Evolutionary conservation across 495 filamentous ascomycete species (phyloP).

Genomic region (Daldinia bambusicola): DNA sequence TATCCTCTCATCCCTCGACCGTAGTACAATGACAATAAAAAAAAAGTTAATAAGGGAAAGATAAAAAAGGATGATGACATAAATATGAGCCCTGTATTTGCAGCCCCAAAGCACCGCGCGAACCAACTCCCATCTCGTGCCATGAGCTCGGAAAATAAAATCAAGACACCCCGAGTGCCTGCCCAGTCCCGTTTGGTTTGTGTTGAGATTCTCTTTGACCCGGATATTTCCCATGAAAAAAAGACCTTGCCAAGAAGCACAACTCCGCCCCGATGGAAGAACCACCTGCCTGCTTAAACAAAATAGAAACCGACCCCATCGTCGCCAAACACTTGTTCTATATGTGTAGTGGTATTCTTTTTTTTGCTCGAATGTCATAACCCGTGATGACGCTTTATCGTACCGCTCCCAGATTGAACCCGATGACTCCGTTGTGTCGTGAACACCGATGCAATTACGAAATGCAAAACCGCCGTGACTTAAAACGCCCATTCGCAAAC

Average conservation of each 20-base stretch:
- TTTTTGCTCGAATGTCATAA: slow-evolving; percentile 50
- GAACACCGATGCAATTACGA: slow-evolving; percentile 54
- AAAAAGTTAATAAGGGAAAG: slow-evolving; percentile 9
- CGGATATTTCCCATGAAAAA: slow-evolving; percentile 48
- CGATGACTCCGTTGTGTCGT: slow-evolving; percentile 51
- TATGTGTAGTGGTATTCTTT: slow-evolving; percentile 51
- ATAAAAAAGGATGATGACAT: slow-evolving; percentile 34
- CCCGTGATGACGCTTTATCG: slow-evolving; percentile 52
- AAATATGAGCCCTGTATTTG: slow-evolving; percentile 52
- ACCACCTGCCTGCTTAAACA: slow-evolving; percentile 48
- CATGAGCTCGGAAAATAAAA: slow-evolving; percentile 47
- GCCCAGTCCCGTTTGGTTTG: slow-evolving; percentile 46
- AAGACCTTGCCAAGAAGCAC: slow-evolving; percentile 47
- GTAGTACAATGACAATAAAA: slow-evolving; percentile 42
- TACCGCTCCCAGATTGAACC: slow-evolving; percentile 52
- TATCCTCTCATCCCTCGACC: slow-evolving; percentile 33
- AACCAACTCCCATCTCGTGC: slow-evolving; percentile 50
- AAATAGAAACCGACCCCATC: slow-evolving; percentile 46
- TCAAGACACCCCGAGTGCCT: slow-evolving; percentile 45
- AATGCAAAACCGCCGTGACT: slow-evolving; percentile 50
- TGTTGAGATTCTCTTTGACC: slow-evolving; percentile 48
- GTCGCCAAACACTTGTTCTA: slow-evolving; percentile 53
- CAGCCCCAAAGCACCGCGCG: slow-evolving; percentile 48
- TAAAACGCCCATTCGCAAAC: slow-evolving; percentile 48
- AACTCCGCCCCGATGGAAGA: slow-evolving; percentile 47